Evolutionary conservation across 257 asterid species (phyloP).

Genomic region (Linaria vulgaris): DNA sequence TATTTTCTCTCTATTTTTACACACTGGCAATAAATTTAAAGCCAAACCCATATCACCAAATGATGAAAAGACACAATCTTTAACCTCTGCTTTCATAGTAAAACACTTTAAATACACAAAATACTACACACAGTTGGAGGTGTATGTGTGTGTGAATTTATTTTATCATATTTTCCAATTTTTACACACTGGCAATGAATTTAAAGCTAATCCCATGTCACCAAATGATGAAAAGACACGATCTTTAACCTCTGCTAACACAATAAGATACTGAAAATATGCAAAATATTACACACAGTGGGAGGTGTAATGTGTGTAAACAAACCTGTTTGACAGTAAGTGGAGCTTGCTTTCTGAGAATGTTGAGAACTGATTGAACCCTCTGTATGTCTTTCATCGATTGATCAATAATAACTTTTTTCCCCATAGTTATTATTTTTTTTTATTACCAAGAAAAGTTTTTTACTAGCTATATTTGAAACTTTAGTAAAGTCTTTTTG

Average conservation of each 20-base stretch:
- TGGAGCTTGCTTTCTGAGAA: conserved; percentile 75
- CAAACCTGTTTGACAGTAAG: conserved; percentile 83
- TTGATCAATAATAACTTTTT: conserved; percentile 67
- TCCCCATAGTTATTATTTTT: conserved; percentile 61
- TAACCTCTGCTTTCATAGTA: no score
- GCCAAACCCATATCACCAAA: no score
- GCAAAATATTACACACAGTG: conserved; percentile 9
- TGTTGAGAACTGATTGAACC: conserved; percentile 64
- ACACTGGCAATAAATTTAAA: not conserved
- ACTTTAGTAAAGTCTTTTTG: no score
- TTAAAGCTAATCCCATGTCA: no score
- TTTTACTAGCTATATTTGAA: no score
- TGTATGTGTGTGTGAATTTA: conserved; percentile 14
- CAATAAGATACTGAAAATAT: no score
- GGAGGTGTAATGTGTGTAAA: conserved; percentile 20
- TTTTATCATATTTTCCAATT: not conserved
- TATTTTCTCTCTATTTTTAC: not conserved
- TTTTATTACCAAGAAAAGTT: no score
- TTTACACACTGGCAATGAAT: not conserved
- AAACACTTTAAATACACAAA: no score
- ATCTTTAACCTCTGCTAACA: no score
- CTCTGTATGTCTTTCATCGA: conserved; percentile 55
- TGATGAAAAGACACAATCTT: no score
- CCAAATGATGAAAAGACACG: no score
- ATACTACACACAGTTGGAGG: conserved; percentile 18